These are phyloP conservation scores for Tulasnella sp. DNA, from an alignment of 768 basidiomycete species.

Conservation along the genomic window DNA sequence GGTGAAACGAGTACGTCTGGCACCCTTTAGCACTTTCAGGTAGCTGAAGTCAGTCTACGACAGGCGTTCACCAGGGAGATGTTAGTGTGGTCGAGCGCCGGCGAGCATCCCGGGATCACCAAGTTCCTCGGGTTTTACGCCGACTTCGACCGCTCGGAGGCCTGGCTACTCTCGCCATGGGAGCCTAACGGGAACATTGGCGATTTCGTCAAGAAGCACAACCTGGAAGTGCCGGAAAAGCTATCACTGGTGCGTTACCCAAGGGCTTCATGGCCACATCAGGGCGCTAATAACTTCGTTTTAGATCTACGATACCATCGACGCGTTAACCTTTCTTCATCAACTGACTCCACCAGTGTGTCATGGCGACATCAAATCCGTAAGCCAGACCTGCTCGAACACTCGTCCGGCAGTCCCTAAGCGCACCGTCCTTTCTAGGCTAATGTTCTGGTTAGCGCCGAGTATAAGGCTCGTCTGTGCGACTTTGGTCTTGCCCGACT, in stretches of 20 bases:
- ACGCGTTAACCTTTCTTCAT: not conserved
- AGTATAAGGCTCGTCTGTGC: not conserved
- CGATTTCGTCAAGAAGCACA: not conserved
- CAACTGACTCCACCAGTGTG: not conserved
- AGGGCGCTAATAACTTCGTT: not conserved
- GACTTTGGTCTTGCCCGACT: conserved; percentile 3
- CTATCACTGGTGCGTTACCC: not conserved
- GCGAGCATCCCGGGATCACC: not conserved
- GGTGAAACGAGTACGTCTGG: not conserved
- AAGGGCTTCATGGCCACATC: not conserved
- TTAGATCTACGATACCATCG: not conserved
- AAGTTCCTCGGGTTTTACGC: not conserved
- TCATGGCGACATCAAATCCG: not conserved
- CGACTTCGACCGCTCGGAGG: not conserved
- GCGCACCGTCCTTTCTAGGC: not conserved
- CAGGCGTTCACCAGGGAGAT: not conserved
- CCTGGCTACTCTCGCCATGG: not conserved
- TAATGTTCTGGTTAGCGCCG: not conserved
- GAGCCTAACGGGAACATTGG: not conserved
- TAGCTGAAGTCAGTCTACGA: not conserved
- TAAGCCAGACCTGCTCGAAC: not conserved
- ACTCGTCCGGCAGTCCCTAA: not conserved
- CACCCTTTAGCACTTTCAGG: not conserved
- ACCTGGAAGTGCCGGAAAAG: not conserved
- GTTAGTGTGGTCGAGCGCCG: not conserved